Evolutionary conservation across 306 rosid species (phyloP), one percentile per base, ranked within the genome.

Genomic region (Lupinus albus): DNA sequence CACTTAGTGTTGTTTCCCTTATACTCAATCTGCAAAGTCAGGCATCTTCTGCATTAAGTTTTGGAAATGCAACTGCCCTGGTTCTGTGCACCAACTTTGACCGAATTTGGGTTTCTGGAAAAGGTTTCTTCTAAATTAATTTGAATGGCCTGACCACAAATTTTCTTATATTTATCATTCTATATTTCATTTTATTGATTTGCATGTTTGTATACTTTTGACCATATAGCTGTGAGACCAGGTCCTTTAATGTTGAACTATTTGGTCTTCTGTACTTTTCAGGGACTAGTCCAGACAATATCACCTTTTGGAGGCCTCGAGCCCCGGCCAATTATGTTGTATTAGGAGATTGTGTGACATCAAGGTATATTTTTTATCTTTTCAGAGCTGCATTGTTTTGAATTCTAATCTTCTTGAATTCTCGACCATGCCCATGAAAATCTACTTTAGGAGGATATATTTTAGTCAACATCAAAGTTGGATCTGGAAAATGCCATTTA

Each of bases 261-360:
- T 59, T 70, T 46, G 38, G 32, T 82, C 20, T 61, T 64, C 57
- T 70, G 25, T 21, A 28, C 49, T 70, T 20, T 79, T 76, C 85
- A 93, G 99, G 79, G 79, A 79, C 82, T 75, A 89, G 83, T 53
- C 73, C 87, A 50, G 57, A 69, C 56, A 86, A 83, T 70, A 80
- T 93, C 51, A 90, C 97, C 50, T 86, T 90, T 79, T 93, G 99
- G 99, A 89, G 99, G 81, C 92, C 99, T 56, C 87, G 64, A 69
- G 90, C 99, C 75, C 97, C 97, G 21, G 76, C 99, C 65, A 93
- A 86, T 76, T 93, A 88, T 79, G 97, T 86, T 70, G 76, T 90
- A 72, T 75, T 93, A 79, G 99, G 99, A 70, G 99, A 93, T 62
- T 93, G 91, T 73, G 99, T 93, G 74, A 93, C 96, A 55, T 88